phyloP scores from a whole-genome alignment of 306 rosid species.

The Coriaria nepalensis region DNA sequence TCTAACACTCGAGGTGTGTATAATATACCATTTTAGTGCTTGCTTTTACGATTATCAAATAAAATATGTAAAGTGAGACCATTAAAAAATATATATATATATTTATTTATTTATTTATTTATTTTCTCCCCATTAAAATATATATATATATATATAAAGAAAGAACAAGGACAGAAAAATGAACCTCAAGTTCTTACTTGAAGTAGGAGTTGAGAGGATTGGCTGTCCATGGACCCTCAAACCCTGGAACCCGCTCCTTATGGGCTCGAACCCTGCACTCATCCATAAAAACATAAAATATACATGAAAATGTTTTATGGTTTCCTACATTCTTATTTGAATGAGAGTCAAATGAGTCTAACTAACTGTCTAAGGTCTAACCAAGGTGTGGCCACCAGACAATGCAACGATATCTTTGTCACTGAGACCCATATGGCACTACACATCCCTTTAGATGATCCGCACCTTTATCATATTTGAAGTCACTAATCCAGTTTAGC shows the following conservation, averaged over 20 bases:
- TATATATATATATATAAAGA: too few relatives aligned
- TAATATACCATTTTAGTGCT: neutral
- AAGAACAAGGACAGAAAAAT: too few relatives aligned
- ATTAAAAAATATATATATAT: too few relatives aligned
- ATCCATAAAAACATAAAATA: too few relatives aligned
- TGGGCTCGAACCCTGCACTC: slow-evolving; percentile 65
- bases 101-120: too few relatives aligned
- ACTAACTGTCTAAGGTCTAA: slow-evolving; percentile 20
- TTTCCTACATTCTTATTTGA: neutral
- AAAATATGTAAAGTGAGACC: too few relatives aligned
- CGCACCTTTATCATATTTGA: slow-evolving; percentile 32
- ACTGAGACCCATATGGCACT: slow-evolving; percentile 72
- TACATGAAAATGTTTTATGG: too few relatives aligned
- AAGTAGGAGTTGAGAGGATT: slow-evolving; percentile 86
- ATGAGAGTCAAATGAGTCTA: too few relatives aligned
- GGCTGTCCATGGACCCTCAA: slow-evolving; percentile 91
- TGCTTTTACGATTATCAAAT: too few relatives aligned
- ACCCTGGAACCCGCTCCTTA: slow-evolving; percentile 99
- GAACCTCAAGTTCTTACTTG: slow-evolving; percentile 26
- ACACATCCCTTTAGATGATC: slow-evolving; percentile 87
- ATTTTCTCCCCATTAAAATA: too few relatives aligned
- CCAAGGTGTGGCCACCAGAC: slow-evolving; percentile 91
- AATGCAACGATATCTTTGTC: slow-evolving; percentile 90
- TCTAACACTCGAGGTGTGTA: neutral
- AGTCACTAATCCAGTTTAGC: neutral